Conservation (phyloP, 2,329 filamentous ascomycete genomes). For the Hortaea werneckii region DNA sequence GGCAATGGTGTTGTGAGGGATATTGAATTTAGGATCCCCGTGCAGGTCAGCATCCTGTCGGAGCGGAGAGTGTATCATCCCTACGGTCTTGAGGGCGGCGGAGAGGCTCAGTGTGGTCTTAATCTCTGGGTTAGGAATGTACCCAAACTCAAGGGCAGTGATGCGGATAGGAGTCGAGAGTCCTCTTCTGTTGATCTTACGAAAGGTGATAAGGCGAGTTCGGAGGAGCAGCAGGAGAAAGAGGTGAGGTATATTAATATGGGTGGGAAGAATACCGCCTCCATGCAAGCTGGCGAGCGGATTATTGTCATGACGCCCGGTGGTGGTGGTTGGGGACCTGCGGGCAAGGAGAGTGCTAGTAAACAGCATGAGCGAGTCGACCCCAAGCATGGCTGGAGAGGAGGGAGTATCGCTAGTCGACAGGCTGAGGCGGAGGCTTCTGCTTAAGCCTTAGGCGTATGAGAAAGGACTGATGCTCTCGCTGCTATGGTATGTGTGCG, state of each 20-base stretch:
- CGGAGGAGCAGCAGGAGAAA: slow-evolving; percentile 12
- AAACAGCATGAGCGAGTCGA: slow-evolving; percentile 39
- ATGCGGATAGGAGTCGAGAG: slow-evolving; percentile 15
- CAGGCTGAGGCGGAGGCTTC: slow-evolving; percentile 43
- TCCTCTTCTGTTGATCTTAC: background rate
- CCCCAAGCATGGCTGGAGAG: slow-evolving; percentile 48
- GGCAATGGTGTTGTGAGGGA: slow-evolving; percentile 69
- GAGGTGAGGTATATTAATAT: slow-evolving; percentile 55
- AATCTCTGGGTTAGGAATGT: slow-evolving; percentile 82
- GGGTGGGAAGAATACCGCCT: slow-evolving; percentile 69
- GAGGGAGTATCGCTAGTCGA: slow-evolving; percentile 47
- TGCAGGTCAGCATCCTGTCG: slow-evolving; percentile 69
- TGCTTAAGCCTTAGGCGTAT: slow-evolving; percentile 13
- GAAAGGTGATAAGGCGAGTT: slow-evolving; percentile 6
- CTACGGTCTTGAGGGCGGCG: slow-evolving; percentile 75
- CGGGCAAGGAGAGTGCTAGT: slow-evolving; percentile 46
- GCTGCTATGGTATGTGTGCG: too few species aligned
- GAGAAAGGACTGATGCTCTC: too few species aligned
- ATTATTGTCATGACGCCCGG: slow-evolving; percentile 72
- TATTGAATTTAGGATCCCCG: slow-evolving; percentile 68
- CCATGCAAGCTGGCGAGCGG: slow-evolving; percentile 64
- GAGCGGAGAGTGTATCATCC: slow-evolving; percentile 68
- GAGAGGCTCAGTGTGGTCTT: slow-evolving; percentile 64
- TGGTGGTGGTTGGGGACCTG: slow-evolving; percentile 64
- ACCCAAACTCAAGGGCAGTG: slow-evolving; percentile 22